Base-by-base conservation (phyloP, 1,284 basidiomycete genomes). In the Gymnopus androsaceus region DNA sequence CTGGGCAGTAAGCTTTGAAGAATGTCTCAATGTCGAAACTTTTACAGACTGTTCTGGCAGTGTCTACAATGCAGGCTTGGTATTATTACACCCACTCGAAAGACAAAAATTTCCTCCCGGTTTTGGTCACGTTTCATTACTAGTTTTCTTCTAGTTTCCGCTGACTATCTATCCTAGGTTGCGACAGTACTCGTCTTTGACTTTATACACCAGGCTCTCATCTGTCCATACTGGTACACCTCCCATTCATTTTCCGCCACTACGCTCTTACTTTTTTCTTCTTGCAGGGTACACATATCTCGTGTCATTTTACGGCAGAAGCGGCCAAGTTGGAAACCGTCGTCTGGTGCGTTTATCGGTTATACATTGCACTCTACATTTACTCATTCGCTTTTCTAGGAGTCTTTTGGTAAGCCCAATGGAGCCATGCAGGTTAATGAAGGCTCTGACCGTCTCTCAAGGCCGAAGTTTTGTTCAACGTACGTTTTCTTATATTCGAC, bases 381-480 rank as follows among this genome's bases (percentile, higher is more conserved):
- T n/a, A n/a, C n/a, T n/a, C n/a, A n/a, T n/a, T n/a, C n/a, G n/a
- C n/a, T n/a, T n/a, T n/a, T n/a, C n/a, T n/a, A n/a, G n/a, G 78
- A 80, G 75, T 61, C 53, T 81, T 23, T 51, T 79, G 44, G 79
- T 82, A 64, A 56, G 80, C 37, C 15, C 14, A 5, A 8, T 19
- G 23, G 57, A 3, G 19, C 4, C 44, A 15, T 25, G 17, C 23
- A 42, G 38, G 46, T 49, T 21, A 45, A 23, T 23, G 33, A 37
- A 41, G 54, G 49, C 31, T 34, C 53, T 21, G n/a, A 12, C 14
- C 3, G 28, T n/a, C 27, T 37, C 28, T 41, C 37, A 7, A 78
- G 77, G 71, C 80, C 23, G 80, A 82, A 62, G 79, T 82, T n/a
- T 59, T 83, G 15, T 81, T 82, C 63, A 82, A 79, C 60, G 80